phyloP scores from a whole-genome alignment of 1,139 yeast species.

The Kazachstania sp. region DNA sequence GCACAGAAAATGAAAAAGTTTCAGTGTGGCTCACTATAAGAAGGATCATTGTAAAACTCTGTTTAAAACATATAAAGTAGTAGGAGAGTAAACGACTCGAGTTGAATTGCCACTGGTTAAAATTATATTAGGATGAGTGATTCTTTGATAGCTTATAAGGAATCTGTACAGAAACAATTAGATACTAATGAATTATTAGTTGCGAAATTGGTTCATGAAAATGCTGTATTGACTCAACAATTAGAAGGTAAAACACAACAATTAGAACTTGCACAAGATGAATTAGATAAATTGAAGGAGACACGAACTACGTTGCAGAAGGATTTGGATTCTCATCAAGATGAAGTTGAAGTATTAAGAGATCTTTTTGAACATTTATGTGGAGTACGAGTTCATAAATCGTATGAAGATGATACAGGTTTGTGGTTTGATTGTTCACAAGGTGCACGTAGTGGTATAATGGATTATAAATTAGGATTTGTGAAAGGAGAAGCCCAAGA shows the following conservation, averaged over 20 bases:
- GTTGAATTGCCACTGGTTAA: no score
- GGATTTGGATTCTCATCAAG: constrained; percentile 10
- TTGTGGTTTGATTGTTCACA: constrained; percentile 31
- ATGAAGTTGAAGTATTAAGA: constrained; percentile 24
- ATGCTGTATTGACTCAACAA: constrained; percentile 16
- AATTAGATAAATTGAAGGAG: constrained; percentile 1
- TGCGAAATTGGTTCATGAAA: constrained; percentile 23
- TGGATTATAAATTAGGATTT: constrained; percentile 31
- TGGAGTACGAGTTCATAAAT: constrained; percentile 28
- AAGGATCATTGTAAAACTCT: not conserved
- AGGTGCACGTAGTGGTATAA: constrained; percentile 22
- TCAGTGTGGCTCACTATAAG: not conserved
- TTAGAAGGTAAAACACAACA: constrained; percentile 19
- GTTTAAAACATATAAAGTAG: no score
- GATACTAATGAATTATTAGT: constrained; percentile 28
- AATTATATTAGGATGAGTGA: constrained; percentile 12
- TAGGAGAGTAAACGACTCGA: no score
- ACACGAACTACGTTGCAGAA: constrained; percentile 3
- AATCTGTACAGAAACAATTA: constrained; percentile 21
- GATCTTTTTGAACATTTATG: constrained; percentile 30
- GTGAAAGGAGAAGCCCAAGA: constrained; percentile 17
- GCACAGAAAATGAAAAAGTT: not conserved
- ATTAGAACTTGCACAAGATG: constrained; percentile 11
- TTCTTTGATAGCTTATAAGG: constrained; percentile 18
- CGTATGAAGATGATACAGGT: constrained; percentile 29